phyloP scores from a whole-genome alignment of 441 rosid genomes.

The Arabidopsis lyrata region DNA sequence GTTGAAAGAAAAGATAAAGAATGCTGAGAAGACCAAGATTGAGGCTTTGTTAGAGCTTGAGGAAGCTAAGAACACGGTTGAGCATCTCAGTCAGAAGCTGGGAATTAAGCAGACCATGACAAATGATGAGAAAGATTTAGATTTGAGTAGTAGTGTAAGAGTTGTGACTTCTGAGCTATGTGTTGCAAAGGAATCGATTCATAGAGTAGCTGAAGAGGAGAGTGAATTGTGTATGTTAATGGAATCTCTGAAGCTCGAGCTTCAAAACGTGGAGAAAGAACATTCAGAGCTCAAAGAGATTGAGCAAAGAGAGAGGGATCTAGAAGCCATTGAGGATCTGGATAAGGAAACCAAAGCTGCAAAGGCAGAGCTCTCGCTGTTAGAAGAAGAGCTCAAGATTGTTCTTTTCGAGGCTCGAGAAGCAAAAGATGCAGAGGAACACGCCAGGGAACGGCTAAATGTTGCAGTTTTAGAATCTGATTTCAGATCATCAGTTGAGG shows the following conservation, averaged over 20 bases:
- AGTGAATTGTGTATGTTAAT: constrained; percentile 57
- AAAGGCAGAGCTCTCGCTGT: constrained; percentile 57
- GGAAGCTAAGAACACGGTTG: constrained; percentile 65
- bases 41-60: constrained; percentile 83
- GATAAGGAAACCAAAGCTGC: constrained; percentile 69
- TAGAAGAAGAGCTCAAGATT: constrained; percentile 65
- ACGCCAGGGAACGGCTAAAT: constrained; percentile 64
- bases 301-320: constrained; percentile 64
- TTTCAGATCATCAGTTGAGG: constrained; percentile 63
- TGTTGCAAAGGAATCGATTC: constrained; percentile 77
- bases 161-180: constrained; percentile 73
- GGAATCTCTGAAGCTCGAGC: constrained; percentile 75
- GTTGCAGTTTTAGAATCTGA: constrained; percentile 65
- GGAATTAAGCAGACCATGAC: constrained; percentile 59
- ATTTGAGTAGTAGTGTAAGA: constrained; percentile 53
- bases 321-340: constrained; percentile 59
- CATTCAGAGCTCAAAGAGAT: constrained; percentile 72
- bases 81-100: constrained; percentile 63
- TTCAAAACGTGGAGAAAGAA: constrained; percentile 77
- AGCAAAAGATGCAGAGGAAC: constrained; percentile 66
- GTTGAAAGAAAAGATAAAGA: constrained; percentile 69
- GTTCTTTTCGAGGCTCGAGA: constrained; percentile 75
- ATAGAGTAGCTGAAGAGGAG: constrained; percentile 77
- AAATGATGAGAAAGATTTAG: constrained; percentile 58
- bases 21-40: constrained; percentile 68